Evolutionary conservation across 139 green algal genomes (phyloP).

Genomic region (Picochlorum sp.): DNA sequence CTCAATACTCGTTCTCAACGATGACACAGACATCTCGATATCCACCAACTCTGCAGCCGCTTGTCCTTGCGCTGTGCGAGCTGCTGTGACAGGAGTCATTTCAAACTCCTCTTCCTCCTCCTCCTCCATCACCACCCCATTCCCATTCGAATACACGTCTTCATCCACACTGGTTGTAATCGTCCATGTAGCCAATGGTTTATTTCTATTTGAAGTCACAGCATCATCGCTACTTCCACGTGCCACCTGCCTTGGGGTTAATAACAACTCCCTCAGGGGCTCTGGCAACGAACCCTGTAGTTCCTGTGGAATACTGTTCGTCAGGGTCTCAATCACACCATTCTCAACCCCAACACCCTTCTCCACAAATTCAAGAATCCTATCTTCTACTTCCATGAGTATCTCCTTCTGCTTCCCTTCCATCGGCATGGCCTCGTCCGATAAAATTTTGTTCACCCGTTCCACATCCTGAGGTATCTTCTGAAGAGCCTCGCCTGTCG

Average conservation of each 20-base stretch:
- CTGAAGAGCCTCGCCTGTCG: neutral
- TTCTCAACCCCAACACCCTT: constrained; percentile 43
- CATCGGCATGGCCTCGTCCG: constrained; percentile 50
- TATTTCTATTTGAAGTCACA: neutral
- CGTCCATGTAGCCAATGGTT: constrained; percentile 24
- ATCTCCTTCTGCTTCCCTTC: constrained; percentile 54
- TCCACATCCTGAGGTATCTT: constrained; percentile 49
- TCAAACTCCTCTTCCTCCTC: constrained; percentile 3
- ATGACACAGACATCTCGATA: constrained; percentile 43
- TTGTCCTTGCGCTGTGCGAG: constrained; percentile 39
- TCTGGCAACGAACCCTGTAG: constrained; percentile 32
- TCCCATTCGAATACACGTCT: constrained; percentile 2
- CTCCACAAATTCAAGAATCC: constrained; percentile 45
- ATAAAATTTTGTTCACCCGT: constrained; percentile 26
- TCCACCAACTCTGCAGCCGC: constrained; percentile 55
- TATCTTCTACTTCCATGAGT: constrained; percentile 48
- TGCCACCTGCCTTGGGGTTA: constrained; percentile 6
- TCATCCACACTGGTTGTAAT: constrained; percentile 5
- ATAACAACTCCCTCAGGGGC: constrained; percentile 2
- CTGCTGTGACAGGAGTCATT: constrained; percentile 17
- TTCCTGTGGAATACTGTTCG: constrained; percentile 41
- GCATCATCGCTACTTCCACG: neutral
- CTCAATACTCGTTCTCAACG: constrained; percentile 38
- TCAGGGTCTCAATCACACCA: constrained; percentile 48
- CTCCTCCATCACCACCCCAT: neutral